Evolutionary conservation across 192 early-diverging fungal genomes (phyloP).

Genomic region (Gamsiella multidivaricata): DNA sequence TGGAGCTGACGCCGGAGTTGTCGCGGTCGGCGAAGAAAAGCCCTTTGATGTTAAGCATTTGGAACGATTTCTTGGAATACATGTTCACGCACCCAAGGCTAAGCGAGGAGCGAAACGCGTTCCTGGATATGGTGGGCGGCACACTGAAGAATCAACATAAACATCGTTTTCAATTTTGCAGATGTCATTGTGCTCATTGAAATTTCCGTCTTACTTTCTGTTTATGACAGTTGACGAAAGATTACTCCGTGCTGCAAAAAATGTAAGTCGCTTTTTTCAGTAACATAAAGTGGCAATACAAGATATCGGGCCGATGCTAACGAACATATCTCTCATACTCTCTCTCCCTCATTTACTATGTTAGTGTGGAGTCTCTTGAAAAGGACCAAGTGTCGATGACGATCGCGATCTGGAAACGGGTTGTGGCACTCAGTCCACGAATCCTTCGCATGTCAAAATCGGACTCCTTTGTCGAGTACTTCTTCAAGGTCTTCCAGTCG

Average conservation of each 20-base stretch:
- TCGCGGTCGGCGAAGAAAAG: background rate
- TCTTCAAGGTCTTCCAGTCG: slow-evolving; percentile 52
- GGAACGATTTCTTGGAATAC: slow-evolving; percentile 46
- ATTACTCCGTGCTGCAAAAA: slow-evolving; percentile 33
- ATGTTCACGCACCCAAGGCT: slow-evolving; percentile 35
- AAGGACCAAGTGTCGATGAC: slow-evolving; percentile 39
- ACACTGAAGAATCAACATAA: background rate
- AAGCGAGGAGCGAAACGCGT: slow-evolving; percentile 4
- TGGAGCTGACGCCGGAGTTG: slow-evolving; percentile 15
- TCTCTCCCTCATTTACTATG: background rate
- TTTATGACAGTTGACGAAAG: slow-evolving; percentile 27
- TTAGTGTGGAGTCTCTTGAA: slow-evolving; percentile 31
- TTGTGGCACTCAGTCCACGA: slow-evolving; percentile 60
- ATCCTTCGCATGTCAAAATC: slow-evolving; percentile 48
- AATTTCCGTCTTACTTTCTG: background rate
- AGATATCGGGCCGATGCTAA: background rate
- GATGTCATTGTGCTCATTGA: background rate
- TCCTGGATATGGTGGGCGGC: slow-evolving; percentile 28
- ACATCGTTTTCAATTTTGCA: background rate
- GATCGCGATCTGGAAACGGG: slow-evolving; percentile 57
- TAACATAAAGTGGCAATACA: background rate
- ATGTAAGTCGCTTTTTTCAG: slow-evolving; percentile 33
- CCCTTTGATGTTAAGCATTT: slow-evolving; percentile 18
- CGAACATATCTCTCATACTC: background rate
- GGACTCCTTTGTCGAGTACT: slow-evolving; percentile 39